These are phyloP conservation scores for Tolypocladium guangdongense DNA, from an alignment of 2,329 filamentous ascomycete genomes.

Conservation along the genomic window DNA sequence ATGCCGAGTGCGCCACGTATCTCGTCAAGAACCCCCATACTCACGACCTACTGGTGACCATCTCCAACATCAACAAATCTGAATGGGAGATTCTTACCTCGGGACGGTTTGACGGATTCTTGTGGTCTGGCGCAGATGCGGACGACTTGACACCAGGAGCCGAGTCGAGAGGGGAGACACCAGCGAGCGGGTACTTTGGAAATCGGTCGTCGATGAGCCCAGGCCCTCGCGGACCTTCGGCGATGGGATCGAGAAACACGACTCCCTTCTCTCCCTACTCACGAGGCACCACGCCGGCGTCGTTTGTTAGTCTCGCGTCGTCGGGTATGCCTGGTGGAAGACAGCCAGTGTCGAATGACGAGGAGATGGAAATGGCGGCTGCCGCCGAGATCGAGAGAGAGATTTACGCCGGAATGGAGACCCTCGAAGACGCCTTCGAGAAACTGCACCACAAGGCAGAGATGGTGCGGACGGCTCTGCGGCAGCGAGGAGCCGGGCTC, in stretches of 20 bases:
- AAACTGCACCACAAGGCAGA: constrained; percentile 80
- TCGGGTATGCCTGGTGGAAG: constrained; percentile 31
- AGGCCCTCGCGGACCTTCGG: constrained; percentile 27
- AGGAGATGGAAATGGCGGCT: constrained; percentile 85
- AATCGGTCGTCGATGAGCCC: constrained; percentile 26
- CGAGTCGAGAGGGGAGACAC: constrained; percentile 46
- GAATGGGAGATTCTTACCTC: constrained; percentile 96
- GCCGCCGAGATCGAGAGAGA: constrained; percentile 87
- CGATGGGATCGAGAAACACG: constrained; percentile 31
- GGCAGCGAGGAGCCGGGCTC: constrained; percentile 73
- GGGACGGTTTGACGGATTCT: constrained; percentile 87
- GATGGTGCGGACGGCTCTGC: constrained; percentile 63
- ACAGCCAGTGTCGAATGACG: constrained; percentile 72
- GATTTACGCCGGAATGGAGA: constrained; percentile 90
- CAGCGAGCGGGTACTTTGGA: constrained; percentile 35
- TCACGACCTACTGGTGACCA: constrained; percentile 77
- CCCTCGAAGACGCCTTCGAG: constrained; percentile 88
- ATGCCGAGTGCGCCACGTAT: constrained; percentile 78
- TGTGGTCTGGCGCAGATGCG: constrained; percentile 82
- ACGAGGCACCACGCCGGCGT: constrained; percentile 45
- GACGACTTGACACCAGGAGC: constrained; percentile 32
- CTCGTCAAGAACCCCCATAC: constrained; percentile 72
- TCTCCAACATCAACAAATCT: constrained; percentile 78
- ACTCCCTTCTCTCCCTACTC: constrained; percentile 42
- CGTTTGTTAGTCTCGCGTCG: constrained; percentile 47